phyloP scores from a whole-genome alignment of 352 stramenopile genomes.

The Pythium diclinum region DNA sequence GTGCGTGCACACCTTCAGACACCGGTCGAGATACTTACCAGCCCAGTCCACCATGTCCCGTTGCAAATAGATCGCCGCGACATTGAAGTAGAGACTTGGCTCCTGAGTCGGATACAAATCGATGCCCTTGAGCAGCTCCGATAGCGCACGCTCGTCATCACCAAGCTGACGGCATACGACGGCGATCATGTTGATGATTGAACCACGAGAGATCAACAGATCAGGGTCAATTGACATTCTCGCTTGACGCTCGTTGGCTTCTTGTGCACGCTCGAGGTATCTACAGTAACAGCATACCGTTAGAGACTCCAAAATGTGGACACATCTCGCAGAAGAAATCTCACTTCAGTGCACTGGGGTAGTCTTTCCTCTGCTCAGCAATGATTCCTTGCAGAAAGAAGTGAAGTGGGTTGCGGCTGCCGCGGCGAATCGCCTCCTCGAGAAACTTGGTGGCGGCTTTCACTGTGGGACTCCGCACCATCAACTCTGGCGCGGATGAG shows the following conservation, averaged over 20 bases:
- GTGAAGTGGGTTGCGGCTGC: constrained; percentile 14
- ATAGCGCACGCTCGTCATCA: constrained; percentile 30
- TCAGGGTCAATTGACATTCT: constrained; percentile 1
- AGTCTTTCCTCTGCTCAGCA: constrained; percentile 10
- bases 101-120: constrained; percentile 32
- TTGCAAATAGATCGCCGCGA: constrained; percentile 33
- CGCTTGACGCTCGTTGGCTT: constrained; percentile 12
- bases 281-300: not conserved
- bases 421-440: constrained; percentile 14
- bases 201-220: constrained; percentile 7
- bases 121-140: constrained; percentile 36
- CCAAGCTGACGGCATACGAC: constrained; percentile 29
- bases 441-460: constrained; percentile 8
- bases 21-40: constrained; percentile 13
- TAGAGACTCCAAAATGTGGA: not conserved
- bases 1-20: constrained; percentile 11
- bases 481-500: not conserved
- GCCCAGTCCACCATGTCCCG: constrained; percentile 23
- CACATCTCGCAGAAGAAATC: not conserved
- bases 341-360: constrained; percentile 4
- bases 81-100: constrained; percentile 48
- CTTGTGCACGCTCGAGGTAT: constrained; percentile 7
- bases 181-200: constrained; percentile 52
- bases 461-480: constrained; percentile 17
- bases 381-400: constrained; percentile 22